phyloP scores from a whole-genome alignment of 768 basidiomycete genomes.

The Obba rivulosa region DNA sequence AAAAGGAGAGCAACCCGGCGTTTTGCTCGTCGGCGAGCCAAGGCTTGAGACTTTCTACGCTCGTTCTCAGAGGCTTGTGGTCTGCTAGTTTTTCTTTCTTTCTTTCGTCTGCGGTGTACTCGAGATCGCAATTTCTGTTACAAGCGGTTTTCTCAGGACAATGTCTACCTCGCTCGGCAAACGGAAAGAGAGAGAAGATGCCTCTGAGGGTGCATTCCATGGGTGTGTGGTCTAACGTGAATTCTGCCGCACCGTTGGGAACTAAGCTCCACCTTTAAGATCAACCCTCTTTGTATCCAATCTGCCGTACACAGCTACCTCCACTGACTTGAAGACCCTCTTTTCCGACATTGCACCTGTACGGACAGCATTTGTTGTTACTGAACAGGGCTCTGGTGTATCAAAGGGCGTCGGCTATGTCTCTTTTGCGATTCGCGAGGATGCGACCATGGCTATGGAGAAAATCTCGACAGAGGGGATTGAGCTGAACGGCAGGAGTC shows the following conservation, averaged over 20 bases:
- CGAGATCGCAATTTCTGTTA: too few species aligned
- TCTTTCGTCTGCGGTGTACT: too few species aligned
- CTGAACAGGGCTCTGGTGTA: constrained; percentile 62
- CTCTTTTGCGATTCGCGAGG: constrained; percentile 84
- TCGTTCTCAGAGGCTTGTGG: too few species aligned
- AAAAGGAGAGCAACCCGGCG: too few species aligned
- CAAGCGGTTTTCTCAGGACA: too few species aligned
- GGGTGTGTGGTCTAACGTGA: constrained; percentile 3
- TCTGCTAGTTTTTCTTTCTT: too few species aligned
- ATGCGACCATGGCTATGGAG: constrained; percentile 72
- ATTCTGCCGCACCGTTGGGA: background rate
- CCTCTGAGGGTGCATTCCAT: constrained; percentile 5
- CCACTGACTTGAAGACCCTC: constrained; percentile 83
- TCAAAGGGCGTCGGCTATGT: constrained; percentile 98
- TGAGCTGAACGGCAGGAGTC: constrained; percentile 55
- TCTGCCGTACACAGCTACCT: constrained; percentile 86
- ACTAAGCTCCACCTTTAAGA: constrained; percentile 27
- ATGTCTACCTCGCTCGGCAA: constrained; percentile 13
- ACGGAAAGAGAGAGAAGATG: constrained; percentile 14
- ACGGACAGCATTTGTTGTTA: constrained; percentile 88
- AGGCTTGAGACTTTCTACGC: too few species aligned
- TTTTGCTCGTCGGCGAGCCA: too few species aligned
- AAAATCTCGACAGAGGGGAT: constrained; percentile 63
- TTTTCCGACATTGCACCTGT: constrained; percentile 97
- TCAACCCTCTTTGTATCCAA: constrained; percentile 93